Percentiles rank a stretch among this genome's conserved stretches.
Conservation (phyloP, 257 asterid genomes). For the Leonotis leonurus region DNA sequence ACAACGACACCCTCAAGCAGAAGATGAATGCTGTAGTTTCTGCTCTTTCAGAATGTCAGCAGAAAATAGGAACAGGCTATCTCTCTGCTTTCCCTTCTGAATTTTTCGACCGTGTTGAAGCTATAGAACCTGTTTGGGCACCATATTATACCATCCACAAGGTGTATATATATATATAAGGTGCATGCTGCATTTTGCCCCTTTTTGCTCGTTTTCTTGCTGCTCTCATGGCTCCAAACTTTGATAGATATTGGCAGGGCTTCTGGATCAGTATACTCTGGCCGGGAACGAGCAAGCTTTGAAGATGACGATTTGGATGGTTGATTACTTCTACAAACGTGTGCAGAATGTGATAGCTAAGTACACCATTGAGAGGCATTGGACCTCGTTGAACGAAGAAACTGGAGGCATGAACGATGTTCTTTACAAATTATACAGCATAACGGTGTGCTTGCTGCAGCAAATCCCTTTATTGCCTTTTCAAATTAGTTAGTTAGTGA, state of each 20-base stretch:
- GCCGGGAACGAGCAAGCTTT: conserved; percentile 61
- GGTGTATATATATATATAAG: conserved; percentile 40
- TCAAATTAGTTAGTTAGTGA: too few relatives aligned
- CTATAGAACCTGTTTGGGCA: conserved; percentile 75
- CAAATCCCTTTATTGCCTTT: background rate
- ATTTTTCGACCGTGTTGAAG: conserved; percentile 65
- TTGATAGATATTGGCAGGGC: conserved; percentile 76
- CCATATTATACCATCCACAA: conserved; percentile 92
- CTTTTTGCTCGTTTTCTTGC: background rate
- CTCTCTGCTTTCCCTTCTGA: conserved; percentile 84
- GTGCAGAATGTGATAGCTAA: conserved; percentile 62
- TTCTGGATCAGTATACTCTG: conserved; percentile 64
- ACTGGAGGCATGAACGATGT: conserved; percentile 96
- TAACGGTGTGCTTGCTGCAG: conserved; percentile 49
- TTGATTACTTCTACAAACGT: conserved; percentile 70
- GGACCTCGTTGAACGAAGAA: conserved; percentile 73
- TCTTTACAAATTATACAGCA: conserved; percentile 56
- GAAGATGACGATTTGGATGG: conserved; percentile 56
- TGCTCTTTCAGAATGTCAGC: conserved; percentile 53
- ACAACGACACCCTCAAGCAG: conserved; percentile 44
- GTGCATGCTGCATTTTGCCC: background rate
- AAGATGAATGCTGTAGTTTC: conserved; percentile 58
- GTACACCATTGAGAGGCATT: conserved; percentile 65
- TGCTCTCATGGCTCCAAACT: background rate
- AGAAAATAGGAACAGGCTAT: conserved; percentile 65